Base-by-base conservation (phyloP, 495 filamentous ascomycete species). In the Neurospora sp. region DNA sequence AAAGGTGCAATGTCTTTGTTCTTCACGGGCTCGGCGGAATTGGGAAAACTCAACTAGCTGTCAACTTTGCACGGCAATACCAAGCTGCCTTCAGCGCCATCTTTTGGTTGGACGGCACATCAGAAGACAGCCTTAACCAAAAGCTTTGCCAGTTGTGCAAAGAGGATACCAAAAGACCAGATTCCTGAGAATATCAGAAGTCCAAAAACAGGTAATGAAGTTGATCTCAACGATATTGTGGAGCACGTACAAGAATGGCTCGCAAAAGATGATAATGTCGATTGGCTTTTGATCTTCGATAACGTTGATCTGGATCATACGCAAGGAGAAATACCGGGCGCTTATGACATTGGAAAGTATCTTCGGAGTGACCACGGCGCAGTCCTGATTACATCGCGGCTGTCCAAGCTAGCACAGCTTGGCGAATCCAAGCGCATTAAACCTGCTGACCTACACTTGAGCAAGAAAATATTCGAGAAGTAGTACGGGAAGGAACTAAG, bases 281-380 rank as follows among this genome's bases (percentile, higher is more conserved):
- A 74, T 61, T 84, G 81, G 83, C 79, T 85, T 31, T 72, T 84
- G 17, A 75, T 85, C 40, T 80, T 80, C 61, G 82, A 84, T 74
- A 85, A 85, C 73, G 76, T 82, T 65, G 80, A 85, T 74, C 72
- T 76, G 69, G 76, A 78, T 27, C 75, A 71, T 45, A 71, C 79
- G 41, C 72, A 76, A 69, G 74, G 74, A 68, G 68, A 73, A 69
- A 73, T 74, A 74, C 75, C 74, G 72, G 73, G 74, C 70, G 69
- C 74, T 16, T 82, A 81, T 68, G 74, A 84, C 76, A 74, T 83
- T 31, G 74, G 73, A 71, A 72, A 73, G 27, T 85, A 82, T 71
- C 77, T 84, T 61, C 78, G 77, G 40, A 75, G 76, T 68, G 76
- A 84, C 73, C 76, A 83, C 70, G 82, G 81, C 35, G 82, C 78